These are phyloP conservation scores for Rhodotorula sp. DNA, from an alignment of 1,284 basidiomycete species.

Conservation along the genomic window DNA sequence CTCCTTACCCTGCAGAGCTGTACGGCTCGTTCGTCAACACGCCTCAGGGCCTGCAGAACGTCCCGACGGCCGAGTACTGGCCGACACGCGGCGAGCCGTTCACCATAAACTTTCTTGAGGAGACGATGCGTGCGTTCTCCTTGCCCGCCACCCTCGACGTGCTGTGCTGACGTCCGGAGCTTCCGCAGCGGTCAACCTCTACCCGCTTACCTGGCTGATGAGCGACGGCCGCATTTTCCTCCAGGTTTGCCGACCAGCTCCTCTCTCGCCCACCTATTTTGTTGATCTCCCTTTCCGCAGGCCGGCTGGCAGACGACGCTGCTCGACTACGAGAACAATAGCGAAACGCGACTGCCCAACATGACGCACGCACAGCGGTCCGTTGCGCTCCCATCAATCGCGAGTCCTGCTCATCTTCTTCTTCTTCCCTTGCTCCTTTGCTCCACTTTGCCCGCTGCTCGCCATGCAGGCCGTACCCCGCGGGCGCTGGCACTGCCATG, in stretches of 20 bases:
- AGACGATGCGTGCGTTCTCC: constrained; percentile 13
- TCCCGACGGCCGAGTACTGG: constrained; percentile 59
- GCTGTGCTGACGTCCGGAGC: background rate
- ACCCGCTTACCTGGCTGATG: constrained; percentile 80
- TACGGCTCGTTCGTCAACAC: constrained; percentile 68
- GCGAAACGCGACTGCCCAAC: constrained; percentile 56
- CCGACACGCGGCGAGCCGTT: constrained; percentile 19
- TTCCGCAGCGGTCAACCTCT: constrained; percentile 66
- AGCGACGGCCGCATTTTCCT: constrained; percentile 69
- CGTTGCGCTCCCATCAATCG: background rate
- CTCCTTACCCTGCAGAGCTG: background rate
- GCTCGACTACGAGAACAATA: constrained; percentile 65
- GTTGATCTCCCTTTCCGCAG: background rate
- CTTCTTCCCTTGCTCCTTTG: background rate
- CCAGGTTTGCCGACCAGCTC: background rate
- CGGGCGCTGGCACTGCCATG: constrained; percentile 84
- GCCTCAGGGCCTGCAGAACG: constrained; percentile 73
- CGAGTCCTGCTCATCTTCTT: no score
- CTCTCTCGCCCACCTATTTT: background rate
- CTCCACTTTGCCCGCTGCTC: background rate
- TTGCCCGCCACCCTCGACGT: background rate
- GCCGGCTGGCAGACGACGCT: constrained; percentile 49
- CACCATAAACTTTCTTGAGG: constrained; percentile 21
- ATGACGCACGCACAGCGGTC: constrained; percentile 68
- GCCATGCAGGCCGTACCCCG: constrained; percentile 64